These are phyloP conservation scores for Termitomyces sp. DNA, from an alignment of 768 basidiomycete genomes.

Conservation along the genomic window DNA sequence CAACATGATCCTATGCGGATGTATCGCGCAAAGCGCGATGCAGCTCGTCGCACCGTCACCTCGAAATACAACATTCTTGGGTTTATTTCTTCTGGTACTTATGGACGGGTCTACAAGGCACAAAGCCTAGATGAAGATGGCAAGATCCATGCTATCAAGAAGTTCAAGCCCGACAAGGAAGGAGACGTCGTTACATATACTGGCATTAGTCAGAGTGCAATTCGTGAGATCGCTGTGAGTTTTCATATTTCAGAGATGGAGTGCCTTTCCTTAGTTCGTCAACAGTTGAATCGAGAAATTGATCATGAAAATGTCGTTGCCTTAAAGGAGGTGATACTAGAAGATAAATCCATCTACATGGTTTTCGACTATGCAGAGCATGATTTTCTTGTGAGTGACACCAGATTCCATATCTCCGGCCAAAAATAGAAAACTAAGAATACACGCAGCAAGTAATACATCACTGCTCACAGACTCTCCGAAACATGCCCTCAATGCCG, in stretches of 20 bases:
- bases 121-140: constrained; percentile 66
- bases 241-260: no score
- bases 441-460: constrained; percentile 89
- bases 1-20: constrained; percentile 79
- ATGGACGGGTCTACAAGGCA: constrained; percentile 98
- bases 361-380: constrained; percentile 99
- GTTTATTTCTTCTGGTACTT: constrained; percentile 97
- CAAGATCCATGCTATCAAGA: constrained; percentile 91
- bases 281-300: constrained; percentile 82
- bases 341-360: constrained; percentile 99
- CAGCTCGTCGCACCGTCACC: constrained; percentile 55
- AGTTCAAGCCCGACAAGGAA: constrained; percentile 99
- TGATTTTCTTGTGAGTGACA: constrained; percentile 78
- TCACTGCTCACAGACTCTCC: constrained; percentile 89
- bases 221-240: constrained; percentile 90
- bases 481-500: constrained; percentile 63
- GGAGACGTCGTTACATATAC: constrained; percentile 95
- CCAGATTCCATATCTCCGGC: not conserved
- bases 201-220: constrained; percentile 96
- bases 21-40: constrained; percentile 78
- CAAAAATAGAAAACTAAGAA: not conserved
- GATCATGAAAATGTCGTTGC: constrained; percentile 88
- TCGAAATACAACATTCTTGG: constrained; percentile 90
- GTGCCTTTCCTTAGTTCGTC: constrained; percentile 12
- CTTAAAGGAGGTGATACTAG: constrained; percentile 90